Percentiles rank a stretch among this genome's conserved stretches.
Conservation (phyloP, 176 grass and related monocot genomes). For the Dactylis glomerata region DNA sequence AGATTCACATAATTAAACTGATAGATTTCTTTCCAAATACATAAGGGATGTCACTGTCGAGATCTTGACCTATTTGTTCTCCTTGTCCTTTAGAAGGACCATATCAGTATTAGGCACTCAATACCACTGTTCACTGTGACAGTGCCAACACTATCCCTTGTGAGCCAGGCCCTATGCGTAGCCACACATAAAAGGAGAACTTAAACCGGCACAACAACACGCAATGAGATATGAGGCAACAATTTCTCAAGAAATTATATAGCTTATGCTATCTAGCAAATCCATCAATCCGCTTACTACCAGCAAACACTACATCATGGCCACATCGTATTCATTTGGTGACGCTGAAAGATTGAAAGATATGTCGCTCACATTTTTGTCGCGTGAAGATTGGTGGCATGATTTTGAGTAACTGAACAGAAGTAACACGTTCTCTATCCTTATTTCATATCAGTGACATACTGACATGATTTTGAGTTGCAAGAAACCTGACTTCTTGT, state of each 20-base stretch:
- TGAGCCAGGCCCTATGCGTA: background rate
- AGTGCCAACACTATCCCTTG: background rate
- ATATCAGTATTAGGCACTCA: background rate
- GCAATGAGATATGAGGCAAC: background rate
- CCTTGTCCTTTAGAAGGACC: constrained; percentile 22
- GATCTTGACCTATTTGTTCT: background rate
- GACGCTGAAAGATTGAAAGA: background rate
- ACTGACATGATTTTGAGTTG: background rate
- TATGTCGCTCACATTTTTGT: background rate
- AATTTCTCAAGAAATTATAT: background rate
- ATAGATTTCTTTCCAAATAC: background rate
- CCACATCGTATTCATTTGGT: background rate
- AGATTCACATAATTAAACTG: background rate
- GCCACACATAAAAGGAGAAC: background rate
- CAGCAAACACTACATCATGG: background rate
- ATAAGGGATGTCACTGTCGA: background rate
- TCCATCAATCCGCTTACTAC: background rate
- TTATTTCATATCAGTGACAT: background rate
- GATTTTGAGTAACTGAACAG: background rate
- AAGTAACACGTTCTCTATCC: background rate
- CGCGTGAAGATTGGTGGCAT: background rate
- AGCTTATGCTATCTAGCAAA: background rate
- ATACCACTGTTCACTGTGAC: background rate
- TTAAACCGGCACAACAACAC: background rate
- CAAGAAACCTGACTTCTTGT: background rate